A percentile compares a stretch with the other conserved stretches of the same genome.
phyloP scores from a whole-genome alignment of 2,329 filamentous ascomycete genomes.

The Sphaerostilbella broomeana region DNA sequence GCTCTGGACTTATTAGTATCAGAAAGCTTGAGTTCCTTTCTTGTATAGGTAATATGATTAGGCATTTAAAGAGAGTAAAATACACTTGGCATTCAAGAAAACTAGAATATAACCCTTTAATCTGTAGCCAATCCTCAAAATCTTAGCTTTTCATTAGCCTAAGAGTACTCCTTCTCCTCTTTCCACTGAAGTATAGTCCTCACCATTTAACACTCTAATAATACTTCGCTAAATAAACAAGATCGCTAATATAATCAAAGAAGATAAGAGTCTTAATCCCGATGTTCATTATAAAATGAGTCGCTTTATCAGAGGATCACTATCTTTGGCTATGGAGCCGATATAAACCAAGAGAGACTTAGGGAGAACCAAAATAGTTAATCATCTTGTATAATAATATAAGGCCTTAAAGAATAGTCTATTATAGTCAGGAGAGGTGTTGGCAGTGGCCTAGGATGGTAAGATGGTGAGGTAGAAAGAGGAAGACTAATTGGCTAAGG shows the following conservation, averaged over 20 bases:
- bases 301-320: neutral
- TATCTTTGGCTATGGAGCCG: neutral
- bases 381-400: neutral
- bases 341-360: neutral
- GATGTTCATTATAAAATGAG: neutral
- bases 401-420: neutral
- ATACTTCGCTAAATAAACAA: constrained; percentile 4
- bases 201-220: neutral
- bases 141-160: neutral
- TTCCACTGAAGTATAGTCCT: neutral
- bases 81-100: too few species aligned
- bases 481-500: neutral
- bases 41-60: constrained; percentile 4
- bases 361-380: neutral
- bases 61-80: constrained; percentile 7
- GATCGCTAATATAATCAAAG: neutral
- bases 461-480: neutral
- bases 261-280: neutral
- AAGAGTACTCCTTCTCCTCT: neutral
- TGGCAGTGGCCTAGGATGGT: neutral
- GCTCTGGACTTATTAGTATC: constrained; percentile 3
- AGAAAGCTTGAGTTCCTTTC: constrained; percentile 10
- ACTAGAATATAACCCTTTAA: constrained; percentile 5
- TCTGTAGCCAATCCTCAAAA: neutral
- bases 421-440: neutral